These are phyloP conservation scores for Cicer bijugum DNA, from an alignment of 306 rosid genomes.

Conservation along the genomic window DNA sequence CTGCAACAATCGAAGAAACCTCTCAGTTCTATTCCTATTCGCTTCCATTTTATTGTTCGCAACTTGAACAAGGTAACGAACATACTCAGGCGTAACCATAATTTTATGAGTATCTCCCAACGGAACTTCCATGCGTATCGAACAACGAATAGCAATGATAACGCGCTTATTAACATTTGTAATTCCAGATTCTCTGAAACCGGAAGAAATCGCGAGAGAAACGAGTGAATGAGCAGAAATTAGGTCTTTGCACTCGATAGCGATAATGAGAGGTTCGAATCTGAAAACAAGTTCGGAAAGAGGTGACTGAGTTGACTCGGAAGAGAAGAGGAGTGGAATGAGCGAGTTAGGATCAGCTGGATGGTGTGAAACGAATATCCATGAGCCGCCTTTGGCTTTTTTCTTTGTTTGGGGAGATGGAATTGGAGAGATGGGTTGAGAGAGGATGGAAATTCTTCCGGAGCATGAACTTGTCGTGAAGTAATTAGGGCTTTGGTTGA, in stretches of 20 bases:
- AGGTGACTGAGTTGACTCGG: conserved; percentile 43
- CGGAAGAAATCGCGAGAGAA: conserved; percentile 78
- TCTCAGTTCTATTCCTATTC: conserved; percentile 72
- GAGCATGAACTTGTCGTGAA: conserved; percentile 98
- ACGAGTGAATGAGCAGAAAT: conserved; percentile 78
- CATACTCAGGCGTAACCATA: conserved; percentile 73
- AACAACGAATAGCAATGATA: conserved; percentile 89
- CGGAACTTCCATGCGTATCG: conserved; percentile 83
- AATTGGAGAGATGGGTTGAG: conserved; percentile 56
- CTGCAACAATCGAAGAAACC: conserved; percentile 59
- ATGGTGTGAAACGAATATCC: conserved; percentile 82
- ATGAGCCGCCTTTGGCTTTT: conserved; percentile 86
- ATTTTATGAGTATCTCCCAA: conserved; percentile 62
- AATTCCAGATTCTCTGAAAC: conserved; percentile 93
- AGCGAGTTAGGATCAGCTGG: conserved; percentile 71
- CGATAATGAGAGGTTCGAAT: conserved; percentile 88
- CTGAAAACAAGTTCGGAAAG: conserved; percentile 72
- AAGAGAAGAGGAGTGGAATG: conserved; percentile 61
- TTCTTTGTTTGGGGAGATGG: conserved; percentile 52
- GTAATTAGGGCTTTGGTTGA: conserved; percentile 67
- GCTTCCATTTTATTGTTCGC: conserved; percentile 91
- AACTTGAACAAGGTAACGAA: conserved; percentile 65
- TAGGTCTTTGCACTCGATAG: conserved; percentile 82
- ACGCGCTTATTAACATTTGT: conserved; percentile 75
- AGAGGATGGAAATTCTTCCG: conserved; percentile 85